These are phyloP conservation scores for Backusella psychrophila DNA, from an alignment of 192 early-diverging fungal genomes.

Conservation along the genomic window DNA sequence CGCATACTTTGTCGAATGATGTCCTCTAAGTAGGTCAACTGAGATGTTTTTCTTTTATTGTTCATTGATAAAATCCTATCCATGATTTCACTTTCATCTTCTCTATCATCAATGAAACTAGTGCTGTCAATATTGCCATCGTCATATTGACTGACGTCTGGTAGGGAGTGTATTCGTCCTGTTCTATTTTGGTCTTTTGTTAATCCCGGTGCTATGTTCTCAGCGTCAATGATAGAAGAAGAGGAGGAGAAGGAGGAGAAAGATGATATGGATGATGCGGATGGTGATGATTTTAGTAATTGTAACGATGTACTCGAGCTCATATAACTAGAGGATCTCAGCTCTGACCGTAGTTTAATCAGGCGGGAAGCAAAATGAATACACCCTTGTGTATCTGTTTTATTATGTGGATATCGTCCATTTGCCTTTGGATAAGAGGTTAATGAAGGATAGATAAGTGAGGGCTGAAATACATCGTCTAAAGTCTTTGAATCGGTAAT, in stretches of 20 bases:
- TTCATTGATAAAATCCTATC: neutral
- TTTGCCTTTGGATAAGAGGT: neutral
- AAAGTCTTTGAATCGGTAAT: neutral
- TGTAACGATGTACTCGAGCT: neutral
- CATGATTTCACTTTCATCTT: slow-evolving; percentile 12
- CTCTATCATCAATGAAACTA: too few relatives aligned
- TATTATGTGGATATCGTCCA: neutral
- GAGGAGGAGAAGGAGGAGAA: neutral
- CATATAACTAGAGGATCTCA: slow-evolving; percentile 9
- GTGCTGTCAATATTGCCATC: neutral
- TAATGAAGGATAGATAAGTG: slow-evolving; percentile 5
- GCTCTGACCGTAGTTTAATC: neutral
- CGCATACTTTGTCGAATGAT: neutral
- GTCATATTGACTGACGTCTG: neutral
- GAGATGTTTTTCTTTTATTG: neutral
- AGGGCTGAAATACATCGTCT: neutral
- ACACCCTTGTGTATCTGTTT: neutral
- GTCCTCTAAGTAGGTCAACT: neutral
- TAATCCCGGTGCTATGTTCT: neutral
- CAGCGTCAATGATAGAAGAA: neutral
- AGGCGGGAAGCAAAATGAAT: slow-evolving; percentile 7
- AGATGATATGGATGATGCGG: neutral
- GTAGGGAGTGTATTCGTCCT: neutral
- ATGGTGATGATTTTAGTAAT: neutral
- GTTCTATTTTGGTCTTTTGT: neutral